A percentile compares a stretch with the other conserved stretches of the same genome.
These are phyloP conservation scores for Daldinia concentrica DNA, from an alignment of 495 filamentous ascomycete species.

Conservation along the genomic window DNA sequence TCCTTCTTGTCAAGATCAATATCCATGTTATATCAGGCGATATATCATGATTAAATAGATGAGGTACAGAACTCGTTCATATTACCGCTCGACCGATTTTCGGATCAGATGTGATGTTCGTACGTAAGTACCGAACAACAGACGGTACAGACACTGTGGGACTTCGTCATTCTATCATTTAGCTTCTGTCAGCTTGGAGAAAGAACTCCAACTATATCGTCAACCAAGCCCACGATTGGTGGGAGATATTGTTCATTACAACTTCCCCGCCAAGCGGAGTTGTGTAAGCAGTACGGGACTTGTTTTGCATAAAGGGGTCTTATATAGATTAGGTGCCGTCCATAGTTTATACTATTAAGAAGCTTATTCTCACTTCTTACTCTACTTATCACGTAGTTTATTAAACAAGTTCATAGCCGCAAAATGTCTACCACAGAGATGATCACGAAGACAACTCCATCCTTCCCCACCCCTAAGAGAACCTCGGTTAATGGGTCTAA, in stretches of 20 bases:
- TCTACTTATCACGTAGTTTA: not conserved
- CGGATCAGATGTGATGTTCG: not conserved
- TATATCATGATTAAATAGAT: not conserved
- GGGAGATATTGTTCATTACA: constrained; percentile 10
- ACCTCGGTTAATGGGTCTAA: constrained; percentile 11
- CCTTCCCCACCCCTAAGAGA: not conserved
- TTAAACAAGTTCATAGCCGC: not conserved
- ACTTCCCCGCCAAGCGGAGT: constrained; percentile 32
- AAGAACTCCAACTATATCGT: constrained; percentile 2
- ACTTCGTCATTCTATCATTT: not conserved
- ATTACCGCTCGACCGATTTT: too few species aligned
- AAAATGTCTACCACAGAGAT: constrained; percentile 31
- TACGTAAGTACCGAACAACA: not conserved
- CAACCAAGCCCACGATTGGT: constrained; percentile 28
- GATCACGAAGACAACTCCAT: constrained; percentile 9
- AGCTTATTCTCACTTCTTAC: not conserved
- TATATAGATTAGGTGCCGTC: constrained; percentile 1
- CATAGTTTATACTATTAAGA: not conserved
- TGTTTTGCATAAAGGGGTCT: not conserved
- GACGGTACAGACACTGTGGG: not conserved
- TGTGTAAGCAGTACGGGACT: constrained; percentile 19
- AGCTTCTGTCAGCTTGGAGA: constrained; percentile 23
- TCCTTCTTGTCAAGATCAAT: not conserved
- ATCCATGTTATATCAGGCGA: not conserved
- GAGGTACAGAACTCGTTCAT: not conserved